Evolutionary conservation across 169 alveolate species (phyloP).

Genomic region (Plasmodium inui): DNA sequence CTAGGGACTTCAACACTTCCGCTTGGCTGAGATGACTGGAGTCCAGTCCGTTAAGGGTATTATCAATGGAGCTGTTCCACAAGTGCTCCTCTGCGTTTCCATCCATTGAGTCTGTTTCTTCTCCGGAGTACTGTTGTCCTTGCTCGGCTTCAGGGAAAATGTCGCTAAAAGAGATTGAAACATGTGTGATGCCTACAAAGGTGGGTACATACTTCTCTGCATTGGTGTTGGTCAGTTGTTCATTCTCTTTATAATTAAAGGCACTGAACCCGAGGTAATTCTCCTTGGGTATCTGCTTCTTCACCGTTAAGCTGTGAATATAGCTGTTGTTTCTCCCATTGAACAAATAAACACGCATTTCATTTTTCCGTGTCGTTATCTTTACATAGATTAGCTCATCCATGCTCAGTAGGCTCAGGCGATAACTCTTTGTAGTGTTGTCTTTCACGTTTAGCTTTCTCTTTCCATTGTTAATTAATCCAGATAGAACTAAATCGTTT

Average conservation of each 20-base stretch:
- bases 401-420: neutral
- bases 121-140: neutral
- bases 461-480: slow-evolving; percentile 26
- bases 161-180: neutral
- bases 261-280: slow-evolving; percentile 63
- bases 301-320: slow-evolving; percentile 31
- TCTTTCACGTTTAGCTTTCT: neutral
- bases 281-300: slow-evolving; percentile 25
- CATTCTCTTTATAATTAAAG: slow-evolving; percentile 52
- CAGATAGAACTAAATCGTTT: slow-evolving; percentile 22
- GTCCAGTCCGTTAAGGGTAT: neutral
- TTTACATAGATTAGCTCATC: slow-evolving; percentile 13
- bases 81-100: neutral
- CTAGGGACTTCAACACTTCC: slow-evolving; percentile 18
- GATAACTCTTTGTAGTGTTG: neutral
- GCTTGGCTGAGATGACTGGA: neutral
- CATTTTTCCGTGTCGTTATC: slow-evolving; percentile 11
- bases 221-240: neutral
- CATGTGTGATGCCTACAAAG: slow-evolving; percentile 51
- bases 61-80: neutral
- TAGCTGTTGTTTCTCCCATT: neutral
- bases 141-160: neutral
- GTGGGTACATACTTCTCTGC: slow-evolving; percentile 30
- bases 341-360: slow-evolving; percentile 9
- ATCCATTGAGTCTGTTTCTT: neutral